Evolutionary conservation across 2,329 filamentous ascomycete species (phyloP).

Genomic region (Trichoderma pleuroti): DNA sequence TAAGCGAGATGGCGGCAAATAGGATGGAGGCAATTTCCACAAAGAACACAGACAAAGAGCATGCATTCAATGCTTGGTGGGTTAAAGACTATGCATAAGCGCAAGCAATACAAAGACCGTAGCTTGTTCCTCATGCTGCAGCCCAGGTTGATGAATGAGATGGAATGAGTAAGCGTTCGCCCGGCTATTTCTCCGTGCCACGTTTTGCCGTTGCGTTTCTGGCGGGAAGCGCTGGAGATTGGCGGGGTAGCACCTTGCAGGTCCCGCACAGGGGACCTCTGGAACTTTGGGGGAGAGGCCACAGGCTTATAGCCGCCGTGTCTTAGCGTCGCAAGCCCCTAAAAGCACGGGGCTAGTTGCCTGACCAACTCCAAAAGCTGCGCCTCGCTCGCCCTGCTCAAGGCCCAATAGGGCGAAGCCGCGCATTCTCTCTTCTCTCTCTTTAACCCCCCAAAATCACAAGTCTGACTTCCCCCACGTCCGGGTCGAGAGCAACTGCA

Average conservation of each 20-base stretch:
- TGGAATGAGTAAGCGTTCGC: neutral
- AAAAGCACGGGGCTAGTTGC: neutral
- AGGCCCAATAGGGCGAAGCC: constrained; percentile 16
- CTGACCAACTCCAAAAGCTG: constrained; percentile 16
- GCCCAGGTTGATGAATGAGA: neutral
- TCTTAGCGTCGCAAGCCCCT: constrained; percentile 4
- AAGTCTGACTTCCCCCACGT: constrained; percentile 14
- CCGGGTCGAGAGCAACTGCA: neutral
- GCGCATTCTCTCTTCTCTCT: constrained; percentile 6
- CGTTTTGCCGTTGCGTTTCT: constrained; percentile 11
- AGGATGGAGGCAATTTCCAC: neutral
- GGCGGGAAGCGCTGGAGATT: constrained; percentile 18
- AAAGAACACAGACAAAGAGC: neutral
- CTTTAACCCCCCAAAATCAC: neutral
- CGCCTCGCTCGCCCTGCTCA: constrained; percentile 14
- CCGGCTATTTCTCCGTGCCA: constrained; percentile 9
- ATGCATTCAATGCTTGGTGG: neutral
- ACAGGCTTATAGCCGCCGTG: neutral
- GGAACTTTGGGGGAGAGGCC: neutral
- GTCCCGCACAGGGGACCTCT: neutral
- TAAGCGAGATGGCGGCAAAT: neutral
- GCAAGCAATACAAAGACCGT: neutral
- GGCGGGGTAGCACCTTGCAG: constrained; percentile 13
- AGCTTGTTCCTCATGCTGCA: neutral
- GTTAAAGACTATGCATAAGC: neutral